Evolutionary conservation across 495 filamentous ascomycete genomes (phyloP), one percentile per base, ranked within the genome.

Genomic region (Letharia lupina): DNA sequence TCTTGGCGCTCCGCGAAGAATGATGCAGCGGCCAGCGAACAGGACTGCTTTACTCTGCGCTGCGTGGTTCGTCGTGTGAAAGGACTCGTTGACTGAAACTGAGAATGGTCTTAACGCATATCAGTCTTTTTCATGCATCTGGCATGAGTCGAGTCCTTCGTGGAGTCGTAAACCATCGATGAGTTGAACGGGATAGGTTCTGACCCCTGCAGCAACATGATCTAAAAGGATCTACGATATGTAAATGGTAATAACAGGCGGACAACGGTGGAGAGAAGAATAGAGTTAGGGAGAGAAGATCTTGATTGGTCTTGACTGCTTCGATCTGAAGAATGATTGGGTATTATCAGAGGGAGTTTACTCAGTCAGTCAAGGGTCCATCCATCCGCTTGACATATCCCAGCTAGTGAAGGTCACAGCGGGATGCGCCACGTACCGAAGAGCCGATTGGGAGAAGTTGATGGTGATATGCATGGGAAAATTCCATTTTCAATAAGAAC

Each of bases 361-460:
- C n/a, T 28, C n/a, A 28, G 48, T 28, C n/a, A 3, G 9, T 52
- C n/a, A 28, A 52, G n/a, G 48, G 48, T 52, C n/a, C 45, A 48
- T 48, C n/a, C 48, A 52, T 52, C 48, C 48, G 48, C 48, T 52
- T 20, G 45, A 48, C 45, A 48, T 48, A 48, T 42, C 40, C 10
- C 2, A 12, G 11, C 7, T 1, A 11, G 16, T 33, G 10, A 15
- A 56, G 52, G 52, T 33, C 18, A 0, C 12, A 56, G 52, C 52
- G 52, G 52, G 52, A 56, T 56, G 28, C 31, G 52, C 52, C 52
- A 56, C 52, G 28, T 56, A 35, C 52, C 52, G 52, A 35, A 56
- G 18, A 56, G 6, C 28, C 28, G 52, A 28, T 52, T 52, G 3
- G 9, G 6, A 31, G 9, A 31, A 18, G 23, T 28, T 48, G 20